Evolutionary conservation across 805 yeast genomes (phyloP), one percentile per base, ranked within the genome.

Genomic region (Candida dajiaensis): DNA sequence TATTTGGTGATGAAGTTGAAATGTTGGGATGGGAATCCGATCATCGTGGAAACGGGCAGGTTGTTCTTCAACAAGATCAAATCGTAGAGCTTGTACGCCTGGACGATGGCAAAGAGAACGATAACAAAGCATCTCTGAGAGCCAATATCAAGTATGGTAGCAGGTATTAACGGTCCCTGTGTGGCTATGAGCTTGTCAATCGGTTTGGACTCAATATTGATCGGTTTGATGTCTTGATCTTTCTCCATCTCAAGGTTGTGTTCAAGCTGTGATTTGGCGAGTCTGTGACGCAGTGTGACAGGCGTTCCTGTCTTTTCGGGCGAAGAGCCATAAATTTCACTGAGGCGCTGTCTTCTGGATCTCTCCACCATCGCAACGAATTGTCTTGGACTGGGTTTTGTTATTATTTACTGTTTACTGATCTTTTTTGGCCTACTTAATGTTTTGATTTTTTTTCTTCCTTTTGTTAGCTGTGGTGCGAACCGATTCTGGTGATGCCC

Each of bases 11-110:
- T 68, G 59, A 85, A 87, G 18, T 74, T 71, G 65, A 78, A 70
- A 59, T 77, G 72, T 50, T 80, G 72, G 57, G 70, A 64, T 43
- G 72, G 58, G 58, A 73, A 67, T 5, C 66, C 64, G 1, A 68
- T 46, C 1, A 67, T 48, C 13, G 69, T 61, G 1, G 68, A 52
- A 43, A 54, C 58, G 15, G 61, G 64, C 33, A 53, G 47, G 16
- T 71, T 75, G 22, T 77, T 71, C 55, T 81, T 81, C 47, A 86
- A 65, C 20, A 80, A 62, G 29, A 82, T 66, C 38, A 86, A 64
- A 60, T 88, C 95, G 55, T 85, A 86, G 1, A 87, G 47, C 61
- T 94, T 92, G 78, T 85, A 85, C n/a, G 87, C 78, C 64, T 90
- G 97, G n/a, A 92, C 72, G 29, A 85, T 70, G 2, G 77, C 69